Conservation (phyloP, 2,329 filamentous ascomycete species). For the Talaromyces atroroseus region DNA sequence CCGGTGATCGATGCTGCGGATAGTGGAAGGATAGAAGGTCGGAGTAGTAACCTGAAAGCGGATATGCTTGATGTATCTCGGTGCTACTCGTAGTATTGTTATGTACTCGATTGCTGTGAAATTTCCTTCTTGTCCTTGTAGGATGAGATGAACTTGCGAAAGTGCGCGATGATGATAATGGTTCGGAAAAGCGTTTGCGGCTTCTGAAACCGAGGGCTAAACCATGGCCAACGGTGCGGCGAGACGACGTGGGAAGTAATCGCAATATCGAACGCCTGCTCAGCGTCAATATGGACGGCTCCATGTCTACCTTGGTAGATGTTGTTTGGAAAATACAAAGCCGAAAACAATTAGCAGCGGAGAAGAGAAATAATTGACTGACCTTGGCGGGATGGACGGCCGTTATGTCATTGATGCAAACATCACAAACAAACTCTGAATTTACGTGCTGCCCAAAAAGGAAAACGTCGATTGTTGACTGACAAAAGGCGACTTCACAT, state of each 20-base stretch:
- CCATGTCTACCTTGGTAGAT: neutral
- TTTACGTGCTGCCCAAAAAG: neutral
- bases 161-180: constrained; percentile 5
- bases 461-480: neutral
- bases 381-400: constrained; percentile 1
- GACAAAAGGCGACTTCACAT: neutral
- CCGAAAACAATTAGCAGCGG: constrained; percentile 12
- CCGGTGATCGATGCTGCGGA: constrained; percentile 8
- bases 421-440: constrained; percentile 27
- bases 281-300: neutral
- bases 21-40: constrained; percentile 31
- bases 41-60: constrained; percentile 41
- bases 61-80: constrained; percentile 29
- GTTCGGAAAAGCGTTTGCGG: constrained; percentile 6
- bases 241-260: neutral
- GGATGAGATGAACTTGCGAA: neutral
- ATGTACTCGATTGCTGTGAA: neutral
- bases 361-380: constrained; percentile 9
- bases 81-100: neutral
- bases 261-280: neutral
- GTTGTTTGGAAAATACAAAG: neutral
- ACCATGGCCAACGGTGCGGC: neutral
- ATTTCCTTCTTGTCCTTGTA: neutral
- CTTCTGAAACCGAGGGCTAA: neutral
- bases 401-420: constrained; percentile 36